These are phyloP conservation scores for Orbilia blumenaviensis DNA, from an alignment of 2,329 filamentous ascomycete species.

Conservation along the genomic window DNA sequence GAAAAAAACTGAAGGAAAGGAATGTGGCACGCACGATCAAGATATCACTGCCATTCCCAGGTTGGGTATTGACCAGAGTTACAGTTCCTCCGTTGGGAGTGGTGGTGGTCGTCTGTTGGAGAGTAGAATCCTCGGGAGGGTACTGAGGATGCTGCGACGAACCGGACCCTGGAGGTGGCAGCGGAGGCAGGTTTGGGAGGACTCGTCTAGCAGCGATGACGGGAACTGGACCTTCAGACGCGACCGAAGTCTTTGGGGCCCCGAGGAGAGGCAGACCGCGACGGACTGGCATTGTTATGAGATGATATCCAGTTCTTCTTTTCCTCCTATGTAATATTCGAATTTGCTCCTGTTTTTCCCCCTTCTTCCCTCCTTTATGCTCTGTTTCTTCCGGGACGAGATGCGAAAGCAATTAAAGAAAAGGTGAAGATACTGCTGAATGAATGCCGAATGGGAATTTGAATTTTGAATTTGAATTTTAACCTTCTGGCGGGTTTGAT, in stretches of 20 bases:
- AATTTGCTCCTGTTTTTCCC: too few relatives aligned
- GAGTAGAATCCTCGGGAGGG: slow-evolving; percentile 48
- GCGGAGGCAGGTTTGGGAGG: slow-evolving; percentile 46
- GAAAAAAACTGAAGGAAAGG: neutral
- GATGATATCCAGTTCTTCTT: too few relatives aligned
- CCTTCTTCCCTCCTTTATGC: too few relatives aligned
- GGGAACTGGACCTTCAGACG: slow-evolving; percentile 50
- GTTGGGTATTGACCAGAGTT: slow-evolving; percentile 52
- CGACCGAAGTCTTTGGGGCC: slow-evolving; percentile 54
- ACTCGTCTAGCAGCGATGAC: slow-evolving; percentile 51
- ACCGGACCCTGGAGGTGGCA: slow-evolving; percentile 50
- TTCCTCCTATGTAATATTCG: too few relatives aligned
- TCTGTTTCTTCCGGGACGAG: too few relatives aligned
- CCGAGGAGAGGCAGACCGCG: slow-evolving; percentile 45
- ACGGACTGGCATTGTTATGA: slow-evolving; percentile 40
- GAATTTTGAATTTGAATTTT: too few relatives aligned
- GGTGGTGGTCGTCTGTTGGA: slow-evolving; percentile 54
- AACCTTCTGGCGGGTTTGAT: slow-evolving; percentile 46
- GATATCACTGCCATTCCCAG: slow-evolving; percentile 52
- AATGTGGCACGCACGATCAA: slow-evolving; percentile 44
- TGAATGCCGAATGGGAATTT: too few relatives aligned
- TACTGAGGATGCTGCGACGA: slow-evolving; percentile 54
- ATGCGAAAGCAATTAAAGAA: slow-evolving; percentile 6
- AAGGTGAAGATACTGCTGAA: slow-evolving; percentile 1
- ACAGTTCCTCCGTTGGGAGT: slow-evolving; percentile 52